Base-by-base conservation (phyloP, 495 filamentous ascomycete species). In the Neurospora sp. region DNA sequence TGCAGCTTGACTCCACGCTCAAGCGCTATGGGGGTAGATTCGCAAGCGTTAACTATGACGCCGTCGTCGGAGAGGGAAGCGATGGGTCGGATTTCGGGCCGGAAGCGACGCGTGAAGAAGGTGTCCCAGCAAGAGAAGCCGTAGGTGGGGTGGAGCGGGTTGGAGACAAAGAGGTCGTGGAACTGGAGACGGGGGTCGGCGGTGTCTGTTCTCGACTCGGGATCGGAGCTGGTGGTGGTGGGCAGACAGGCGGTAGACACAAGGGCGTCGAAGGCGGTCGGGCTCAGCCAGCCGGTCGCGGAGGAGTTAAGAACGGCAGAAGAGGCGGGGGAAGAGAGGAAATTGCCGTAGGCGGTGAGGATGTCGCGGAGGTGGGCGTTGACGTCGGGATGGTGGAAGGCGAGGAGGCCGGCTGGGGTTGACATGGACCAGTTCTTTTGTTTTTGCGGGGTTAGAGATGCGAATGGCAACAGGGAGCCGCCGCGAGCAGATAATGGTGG, bases 31-130 rank as follows among this genome's bases (percentile, higher is more conserved):
- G 79, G 1, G 80, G 82, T 24, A 81, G 74, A 84, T 74, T 86
- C 85, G 10, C 84, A 82, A 0, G 84, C 81, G 2, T 79, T 73
- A 1, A 84, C 80, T 36, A 82, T 81, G 0, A 76, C 72, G 0
- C 73, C 71, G 24, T 79, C 76, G 73, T 85, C 76, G 10, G 79
- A 78, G 7, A 77, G 75, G 11, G 79, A 79, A 36, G 76, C 76
- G 36, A 84, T 81, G 0, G 84, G 84, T 5, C 86, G 77, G 17
- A 78, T 74, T 1, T 75, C 79, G 6, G 78, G 77, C 19, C 76
- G 78, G 72, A 85, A 83, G 21, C 77, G 77, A 11, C 86, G 83
- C 10, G 82, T 77, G 75, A 86, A 86, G 78, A 86, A 87, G 37
- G 83, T 79, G 72, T 86, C 40, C 70, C 70, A 71, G 24, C 5